Evolutionary conservation across 148 eudicot genomes (phyloP).

Genomic region (Chenopodium album): DNA sequence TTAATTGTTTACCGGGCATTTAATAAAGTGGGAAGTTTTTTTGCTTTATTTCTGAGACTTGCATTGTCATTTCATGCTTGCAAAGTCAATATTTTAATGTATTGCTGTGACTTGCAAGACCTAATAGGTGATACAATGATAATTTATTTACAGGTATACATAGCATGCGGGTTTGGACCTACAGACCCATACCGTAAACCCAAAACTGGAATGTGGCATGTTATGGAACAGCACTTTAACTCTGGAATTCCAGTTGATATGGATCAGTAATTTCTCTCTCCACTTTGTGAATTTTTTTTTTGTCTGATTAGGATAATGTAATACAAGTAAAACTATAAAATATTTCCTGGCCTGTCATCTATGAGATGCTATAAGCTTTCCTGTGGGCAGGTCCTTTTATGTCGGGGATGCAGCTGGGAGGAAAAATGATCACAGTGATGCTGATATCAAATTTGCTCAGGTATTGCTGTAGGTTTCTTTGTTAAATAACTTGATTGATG

Average conservation of each 20-base stretch:
- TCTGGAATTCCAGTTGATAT: conserved; percentile 81
- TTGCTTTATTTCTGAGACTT: conserved; percentile 10
- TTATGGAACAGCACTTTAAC: conserved; percentile 80
- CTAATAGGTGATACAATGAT: neutral
- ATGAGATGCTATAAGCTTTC: conserved; percentile 8
- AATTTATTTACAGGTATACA: conserved; percentile 59
- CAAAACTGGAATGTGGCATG: conserved; percentile 89
- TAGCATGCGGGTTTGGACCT: conserved; percentile 77
- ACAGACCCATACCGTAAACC: conserved; percentile 84
- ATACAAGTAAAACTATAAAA: neutral
- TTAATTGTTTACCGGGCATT: neutral
- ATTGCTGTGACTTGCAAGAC: neutral
- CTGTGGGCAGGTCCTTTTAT: conserved; percentile 73
- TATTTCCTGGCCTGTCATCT: neutral
- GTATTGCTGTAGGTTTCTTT: conserved; percentile 29
- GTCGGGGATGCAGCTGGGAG: conserved; percentile 99
- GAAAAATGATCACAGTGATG: conserved; percentile 71
- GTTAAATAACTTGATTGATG: neutral
- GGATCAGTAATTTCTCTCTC: conserved; percentile 56
- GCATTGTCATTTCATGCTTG: neutral
- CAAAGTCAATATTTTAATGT: neutral
- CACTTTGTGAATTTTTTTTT: neutral
- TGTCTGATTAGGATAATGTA: neutral
- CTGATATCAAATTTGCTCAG: conserved; percentile 88
- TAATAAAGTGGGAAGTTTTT: neutral